phyloP scores from a whole-genome alignment of 345 rosid genomes.

The Bruguiera parviflora region DNA sequence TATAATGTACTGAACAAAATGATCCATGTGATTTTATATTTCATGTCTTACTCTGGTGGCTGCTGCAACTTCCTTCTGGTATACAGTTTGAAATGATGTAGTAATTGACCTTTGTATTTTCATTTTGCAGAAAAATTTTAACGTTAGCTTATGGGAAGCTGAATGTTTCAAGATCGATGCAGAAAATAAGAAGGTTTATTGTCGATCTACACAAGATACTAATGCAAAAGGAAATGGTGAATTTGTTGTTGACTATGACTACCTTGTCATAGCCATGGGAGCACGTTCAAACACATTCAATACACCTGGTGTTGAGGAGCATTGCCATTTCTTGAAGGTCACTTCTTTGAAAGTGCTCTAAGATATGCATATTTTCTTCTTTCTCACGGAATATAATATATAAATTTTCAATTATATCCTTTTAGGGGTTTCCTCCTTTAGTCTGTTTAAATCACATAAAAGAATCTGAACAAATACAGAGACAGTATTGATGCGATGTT shows the following conservation, averaged over 20 bases:
- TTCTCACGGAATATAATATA: no score
- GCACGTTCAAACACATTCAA: slow-evolving; percentile 92
- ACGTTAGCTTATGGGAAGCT: slow-evolving; percentile 65
- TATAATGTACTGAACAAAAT: no score
- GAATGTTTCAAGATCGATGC: slow-evolving; percentile 89
- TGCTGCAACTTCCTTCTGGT: no score
- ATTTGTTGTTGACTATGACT: slow-evolving; percentile 79
- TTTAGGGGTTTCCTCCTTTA: no score
- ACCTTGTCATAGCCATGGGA: slow-evolving; percentile 92
- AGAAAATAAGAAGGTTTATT: slow-evolving; percentile 67
- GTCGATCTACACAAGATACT: slow-evolving; percentile 49
- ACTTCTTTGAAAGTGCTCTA: neutral
- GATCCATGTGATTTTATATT: no score
- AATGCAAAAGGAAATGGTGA: slow-evolving; percentile 55
- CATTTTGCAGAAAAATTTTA: slow-evolving; percentile 51
- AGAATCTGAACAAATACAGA: no score
- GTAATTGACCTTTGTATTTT: slow-evolving; percentile 4
- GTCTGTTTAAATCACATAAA: no score
- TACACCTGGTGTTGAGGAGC: slow-evolving; percentile 89
- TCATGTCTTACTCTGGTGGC: no score
- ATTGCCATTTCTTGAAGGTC: slow-evolving; percentile 94
- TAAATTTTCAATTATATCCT: no score
- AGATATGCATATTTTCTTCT: neutral
- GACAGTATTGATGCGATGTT: no score
- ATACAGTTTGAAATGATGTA: neutral